A percentile compares a stretch with the other conserved stretches of the same genome.
Conservation (phyloP, 495 filamentous ascomycete species). For the Xylaria telfairii region DNA sequence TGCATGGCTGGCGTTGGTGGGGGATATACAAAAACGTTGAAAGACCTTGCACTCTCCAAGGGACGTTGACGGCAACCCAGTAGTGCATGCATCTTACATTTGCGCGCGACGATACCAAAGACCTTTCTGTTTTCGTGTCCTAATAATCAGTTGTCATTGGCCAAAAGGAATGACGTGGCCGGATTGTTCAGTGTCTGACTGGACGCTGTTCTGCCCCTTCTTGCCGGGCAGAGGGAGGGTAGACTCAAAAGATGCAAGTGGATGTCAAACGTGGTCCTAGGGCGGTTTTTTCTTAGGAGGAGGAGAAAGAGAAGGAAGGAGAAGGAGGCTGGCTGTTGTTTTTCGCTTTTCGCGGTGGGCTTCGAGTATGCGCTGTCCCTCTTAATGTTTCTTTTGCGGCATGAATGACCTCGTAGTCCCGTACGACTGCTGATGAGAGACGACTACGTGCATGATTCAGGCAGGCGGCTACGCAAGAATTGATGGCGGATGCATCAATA, state of each 20-base stretch:
- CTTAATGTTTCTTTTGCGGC: slow-evolving; percentile 6
- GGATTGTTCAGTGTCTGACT: slow-evolving; percentile 1
- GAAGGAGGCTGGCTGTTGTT: slow-evolving; percentile 1
- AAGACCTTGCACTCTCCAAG: slow-evolving; percentile 31
- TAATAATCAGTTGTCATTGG: slow-evolving; percentile 36
- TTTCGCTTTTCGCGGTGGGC: slow-evolving; percentile 17
- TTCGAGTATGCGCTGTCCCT: slow-evolving; percentile 16
- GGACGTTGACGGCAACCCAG: slow-evolving; percentile 34
- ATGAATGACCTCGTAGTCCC: background rate
- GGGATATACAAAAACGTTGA: slow-evolving; percentile 39
- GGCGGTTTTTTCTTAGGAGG: background rate
- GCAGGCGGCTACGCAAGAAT: slow-evolving; percentile 2
- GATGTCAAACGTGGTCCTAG: background rate
- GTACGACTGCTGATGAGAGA: slow-evolving; percentile 18
- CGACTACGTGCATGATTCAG: slow-evolving; percentile 9
- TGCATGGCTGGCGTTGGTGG: slow-evolving; percentile 45
- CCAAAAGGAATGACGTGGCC: slow-evolving; percentile 30
- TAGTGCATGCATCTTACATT: slow-evolving; percentile 39
- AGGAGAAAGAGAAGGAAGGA: slow-evolving; percentile 1
- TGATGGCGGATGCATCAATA: slow-evolving; percentile 15
- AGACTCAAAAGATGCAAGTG: background rate
- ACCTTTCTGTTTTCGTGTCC: slow-evolving; percentile 39
- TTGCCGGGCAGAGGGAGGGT: background rate
- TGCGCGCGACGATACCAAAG: slow-evolving; percentile 45
- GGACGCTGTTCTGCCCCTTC: background rate